Evolutionary conservation across 495 filamentous ascomycete genomes (phyloP).

Genomic region (Trichoderma virens): DNA sequence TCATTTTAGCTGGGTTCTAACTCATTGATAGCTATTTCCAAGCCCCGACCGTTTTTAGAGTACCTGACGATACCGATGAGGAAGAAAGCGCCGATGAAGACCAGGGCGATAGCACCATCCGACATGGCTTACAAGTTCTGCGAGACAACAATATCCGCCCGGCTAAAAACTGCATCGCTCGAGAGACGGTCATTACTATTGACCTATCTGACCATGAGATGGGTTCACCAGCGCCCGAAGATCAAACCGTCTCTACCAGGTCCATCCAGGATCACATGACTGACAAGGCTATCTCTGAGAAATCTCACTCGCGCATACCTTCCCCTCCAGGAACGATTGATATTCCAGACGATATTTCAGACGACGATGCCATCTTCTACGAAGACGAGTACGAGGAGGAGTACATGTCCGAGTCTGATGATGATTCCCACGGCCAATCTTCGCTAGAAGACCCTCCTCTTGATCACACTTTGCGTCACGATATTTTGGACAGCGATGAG

Average conservation of each 20-base stretch:
- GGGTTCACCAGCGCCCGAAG: not conserved
- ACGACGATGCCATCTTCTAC: not conserved
- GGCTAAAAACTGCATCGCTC: not conserved
- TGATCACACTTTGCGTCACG: not conserved
- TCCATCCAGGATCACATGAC: not conserved
- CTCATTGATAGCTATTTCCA: not conserved
- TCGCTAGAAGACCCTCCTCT: not conserved
- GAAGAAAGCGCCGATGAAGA: not conserved
- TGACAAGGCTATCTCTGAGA: not conserved
- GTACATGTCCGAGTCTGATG: not conserved
- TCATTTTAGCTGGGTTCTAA: not conserved
- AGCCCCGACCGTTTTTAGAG: conserved; percentile 8
- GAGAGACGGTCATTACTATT: not conserved
- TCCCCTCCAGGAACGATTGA: not conserved
- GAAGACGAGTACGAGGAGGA: not conserved
- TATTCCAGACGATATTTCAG: not conserved
- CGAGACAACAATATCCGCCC: not conserved
- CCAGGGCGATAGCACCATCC: not conserved
- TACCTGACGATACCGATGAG: conserved; percentile 12
- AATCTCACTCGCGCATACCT: not conserved
- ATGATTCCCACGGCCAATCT: not conserved
- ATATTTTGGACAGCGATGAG: not conserved
- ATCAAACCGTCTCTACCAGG: not conserved
- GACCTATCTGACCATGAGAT: not conserved
- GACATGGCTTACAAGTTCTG: not conserved